A percentile compares a stretch with the other conserved stretches of the same genome.
phyloP scores from a whole-genome alignment of 441 rosid species.

The Sinapis alba region DNA sequence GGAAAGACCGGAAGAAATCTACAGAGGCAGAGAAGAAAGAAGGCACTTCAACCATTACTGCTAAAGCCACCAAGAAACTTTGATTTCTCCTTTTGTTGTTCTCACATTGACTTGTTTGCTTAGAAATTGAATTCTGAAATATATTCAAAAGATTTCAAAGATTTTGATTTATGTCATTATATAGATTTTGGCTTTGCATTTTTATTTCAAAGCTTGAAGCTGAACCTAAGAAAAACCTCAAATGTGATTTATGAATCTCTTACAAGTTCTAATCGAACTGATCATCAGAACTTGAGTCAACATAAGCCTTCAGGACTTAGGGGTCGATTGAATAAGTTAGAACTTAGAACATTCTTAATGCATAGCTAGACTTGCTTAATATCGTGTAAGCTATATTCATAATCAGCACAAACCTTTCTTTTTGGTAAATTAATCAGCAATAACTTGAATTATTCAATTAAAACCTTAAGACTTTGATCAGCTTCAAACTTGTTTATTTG shows the following conservation, averaged over 20 bases:
- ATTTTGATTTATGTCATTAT: conserved; percentile 8
- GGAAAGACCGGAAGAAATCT: conserved; percentile 85
- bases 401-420: neutral
- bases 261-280: conserved; percentile 9
- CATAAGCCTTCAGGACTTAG: conserved; percentile 17
- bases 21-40: conserved; percentile 64
- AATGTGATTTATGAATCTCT: conserved; percentile 4
- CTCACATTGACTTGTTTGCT: conserved; percentile 22
- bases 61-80: conserved; percentile 30
- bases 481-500: neutral
- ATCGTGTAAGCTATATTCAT: neutral
- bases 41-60: conserved; percentile 32
- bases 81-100: conserved; percentile 22
- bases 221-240: conserved; percentile 6
- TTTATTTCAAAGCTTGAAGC: conserved; percentile 9
- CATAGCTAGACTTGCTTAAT: neutral
- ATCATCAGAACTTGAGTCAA: conserved; percentile 19
- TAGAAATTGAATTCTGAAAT: conserved; percentile 22
- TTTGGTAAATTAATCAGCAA: neutral
- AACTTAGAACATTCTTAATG: neutral
- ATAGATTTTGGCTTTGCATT: conserved; percentile 19
- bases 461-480: neutral
- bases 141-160: conserved; percentile 19
- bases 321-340: neutral
- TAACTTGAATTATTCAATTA: neutral